phyloP scores from a whole-genome alignment of 2,329 filamentous ascomycete genomes.

The Penicillium sp. region DNA sequence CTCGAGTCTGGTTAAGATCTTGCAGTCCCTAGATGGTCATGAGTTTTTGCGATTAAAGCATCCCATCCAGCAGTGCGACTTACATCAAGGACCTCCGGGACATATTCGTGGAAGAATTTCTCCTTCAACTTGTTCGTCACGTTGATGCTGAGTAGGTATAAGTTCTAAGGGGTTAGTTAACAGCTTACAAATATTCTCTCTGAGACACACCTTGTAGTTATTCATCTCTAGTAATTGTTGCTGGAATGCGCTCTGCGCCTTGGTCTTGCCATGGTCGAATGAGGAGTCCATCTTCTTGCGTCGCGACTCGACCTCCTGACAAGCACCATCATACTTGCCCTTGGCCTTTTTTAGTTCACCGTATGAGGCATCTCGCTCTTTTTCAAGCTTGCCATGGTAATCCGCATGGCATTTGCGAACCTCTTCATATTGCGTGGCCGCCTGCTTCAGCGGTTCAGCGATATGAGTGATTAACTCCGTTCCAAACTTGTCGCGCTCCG shows the following conservation, averaged over 20 bases:
- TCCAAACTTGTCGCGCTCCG: slow-evolving; percentile 84
- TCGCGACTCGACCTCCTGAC: slow-evolving; percentile 90
- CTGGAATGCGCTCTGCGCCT: slow-evolving; percentile 87
- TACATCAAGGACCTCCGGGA: slow-evolving; percentile 90
- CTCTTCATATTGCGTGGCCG: slow-evolving; percentile 78
- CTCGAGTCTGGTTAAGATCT: slow-evolving; percentile 87
- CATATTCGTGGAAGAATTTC: slow-evolving; percentile 94
- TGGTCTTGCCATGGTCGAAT: slow-evolving; percentile 82
- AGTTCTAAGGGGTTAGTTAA: slow-evolving; percentile 59
- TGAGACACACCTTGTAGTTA: slow-evolving; percentile 68
- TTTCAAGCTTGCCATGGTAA: slow-evolving; percentile 83
- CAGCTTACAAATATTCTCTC: too few relatives aligned
- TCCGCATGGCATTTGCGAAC: slow-evolving; percentile 87
- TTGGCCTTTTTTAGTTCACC: slow-evolving; percentile 86
- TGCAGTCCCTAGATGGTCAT: slow-evolving; percentile 63
- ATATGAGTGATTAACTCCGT: slow-evolving; percentile 76
- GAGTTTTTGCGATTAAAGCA: neutral
- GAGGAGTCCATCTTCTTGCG: slow-evolving; percentile 93
- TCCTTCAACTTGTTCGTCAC: slow-evolving; percentile 98
- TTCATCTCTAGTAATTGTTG: slow-evolving; percentile 94
- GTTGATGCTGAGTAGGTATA: slow-evolving; percentile 94
- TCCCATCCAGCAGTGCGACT: slow-evolving; percentile 21
- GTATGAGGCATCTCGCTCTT: slow-evolving; percentile 82
- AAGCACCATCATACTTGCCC: slow-evolving; percentile 86
- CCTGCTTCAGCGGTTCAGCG: slow-evolving; percentile 80